phyloP scores from a whole-genome alignment of 768 basidiomycete species.

The Gymnopilus junonius region DNA sequence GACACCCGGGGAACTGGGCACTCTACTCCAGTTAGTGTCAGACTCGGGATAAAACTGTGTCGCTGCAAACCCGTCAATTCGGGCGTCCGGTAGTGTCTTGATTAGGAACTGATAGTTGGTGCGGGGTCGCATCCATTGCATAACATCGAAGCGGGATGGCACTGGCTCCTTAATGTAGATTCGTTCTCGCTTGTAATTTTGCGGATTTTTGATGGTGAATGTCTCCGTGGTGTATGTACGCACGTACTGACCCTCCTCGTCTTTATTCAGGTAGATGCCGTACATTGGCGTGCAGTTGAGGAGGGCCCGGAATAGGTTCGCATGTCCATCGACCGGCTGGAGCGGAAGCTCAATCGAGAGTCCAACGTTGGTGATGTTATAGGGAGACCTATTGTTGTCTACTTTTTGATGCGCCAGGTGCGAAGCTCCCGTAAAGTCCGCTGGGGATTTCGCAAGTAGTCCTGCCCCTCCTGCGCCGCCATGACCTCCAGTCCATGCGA shows the following conservation, averaged over 20 bases:
- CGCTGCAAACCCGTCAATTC: background rate
- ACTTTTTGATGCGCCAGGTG: background rate
- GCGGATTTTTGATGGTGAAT: background rate
- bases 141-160: slow-evolving; percentile 7
- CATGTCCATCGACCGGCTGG: background rate
- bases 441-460: slow-evolving; percentile 6
- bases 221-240: slow-evolving; percentile 1
- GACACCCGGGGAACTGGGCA: background rate
- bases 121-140: slow-evolving; percentile 9
- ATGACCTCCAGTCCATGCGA: slow-evolving; percentile 9
- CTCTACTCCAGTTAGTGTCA: background rate
- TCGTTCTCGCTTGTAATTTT: background rate
- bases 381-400: slow-evolving; percentile 1
- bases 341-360: slow-evolving; percentile 10
- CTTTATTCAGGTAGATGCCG: slow-evolving; percentile 10
- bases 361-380: slow-evolving; percentile 9
- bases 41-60: slow-evolving; percentile 1
- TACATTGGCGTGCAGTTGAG: slow-evolving; percentile 2
- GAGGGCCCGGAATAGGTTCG: slow-evolving; percentile 4
- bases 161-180: slow-evolving; percentile 11
- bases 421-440: background rate
- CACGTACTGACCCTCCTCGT: slow-evolving; percentile 7
- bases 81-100: background rate
- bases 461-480: background rate
- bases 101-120: slow-evolving; percentile 7